phyloP scores from a whole-genome alignment of 2,329 filamentous ascomycete genomes.

The Dactylellina leptospora region DNA sequence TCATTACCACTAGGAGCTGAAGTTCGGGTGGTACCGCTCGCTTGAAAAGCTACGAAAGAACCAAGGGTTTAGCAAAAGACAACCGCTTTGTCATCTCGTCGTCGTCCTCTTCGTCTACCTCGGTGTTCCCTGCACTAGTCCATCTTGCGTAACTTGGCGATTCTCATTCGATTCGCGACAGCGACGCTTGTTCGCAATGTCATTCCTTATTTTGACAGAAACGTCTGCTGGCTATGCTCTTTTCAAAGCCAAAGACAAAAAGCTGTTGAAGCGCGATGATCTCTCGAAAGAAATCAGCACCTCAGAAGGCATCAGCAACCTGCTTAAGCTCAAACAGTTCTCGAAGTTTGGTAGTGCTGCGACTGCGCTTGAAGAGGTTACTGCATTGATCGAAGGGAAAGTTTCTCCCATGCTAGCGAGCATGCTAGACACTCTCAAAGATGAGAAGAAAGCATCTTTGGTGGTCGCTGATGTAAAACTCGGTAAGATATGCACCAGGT shows the following conservation, averaged over 20 bases:
- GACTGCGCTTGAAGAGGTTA: constrained; percentile 87
- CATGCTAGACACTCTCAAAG: constrained; percentile 88
- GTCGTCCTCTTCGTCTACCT: too few relatives aligned
- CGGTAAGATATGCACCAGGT: constrained; percentile 63
- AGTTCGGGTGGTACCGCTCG: too few relatives aligned
- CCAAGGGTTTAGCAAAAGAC: too few relatives aligned
- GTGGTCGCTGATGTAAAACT: constrained; percentile 94
- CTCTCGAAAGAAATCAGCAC: constrained; percentile 77
- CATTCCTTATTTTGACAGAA: constrained; percentile 91
- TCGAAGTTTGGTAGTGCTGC: constrained; percentile 95
- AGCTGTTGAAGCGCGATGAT: constrained; percentile 88
- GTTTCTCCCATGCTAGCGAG: constrained; percentile 84
- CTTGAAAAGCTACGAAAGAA: too few relatives aligned
- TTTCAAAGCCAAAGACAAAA: constrained; percentile 99
- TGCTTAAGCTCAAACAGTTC: constrained; percentile 97
- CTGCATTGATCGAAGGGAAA: constrained; percentile 89
- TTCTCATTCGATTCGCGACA: neutral
- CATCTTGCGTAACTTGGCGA: too few relatives aligned
- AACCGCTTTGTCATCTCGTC: too few relatives aligned
- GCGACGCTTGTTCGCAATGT: constrained; percentile 66
- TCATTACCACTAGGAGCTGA: too few relatives aligned
- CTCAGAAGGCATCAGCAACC: constrained; percentile 81
- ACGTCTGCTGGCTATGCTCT: constrained; percentile 97
- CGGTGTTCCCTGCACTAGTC: too few relatives aligned
- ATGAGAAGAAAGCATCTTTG: constrained; percentile 95